Conservation (phyloP, 2,329 filamentous ascomycete species). For the Ophiostoma australiae region DNA sequence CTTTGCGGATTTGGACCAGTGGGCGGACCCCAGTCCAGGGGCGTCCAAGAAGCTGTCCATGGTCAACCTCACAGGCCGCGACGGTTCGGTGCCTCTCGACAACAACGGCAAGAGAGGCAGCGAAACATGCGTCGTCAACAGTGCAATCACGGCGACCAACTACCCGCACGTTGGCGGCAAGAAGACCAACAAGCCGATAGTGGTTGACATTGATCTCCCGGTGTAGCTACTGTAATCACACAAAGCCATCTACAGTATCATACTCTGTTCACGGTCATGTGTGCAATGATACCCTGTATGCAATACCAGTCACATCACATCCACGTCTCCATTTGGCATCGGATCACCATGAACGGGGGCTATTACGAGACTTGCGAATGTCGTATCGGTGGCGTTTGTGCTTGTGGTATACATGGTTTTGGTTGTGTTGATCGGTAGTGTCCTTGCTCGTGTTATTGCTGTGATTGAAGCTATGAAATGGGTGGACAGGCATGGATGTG, state of each 20-base stretch:
- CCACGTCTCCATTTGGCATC: neutral
- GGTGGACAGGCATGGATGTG: neutral
- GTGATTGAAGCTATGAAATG: neutral
- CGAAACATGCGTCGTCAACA: slow-evolving; percentile 78
- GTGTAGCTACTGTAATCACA: slow-evolving; percentile 32
- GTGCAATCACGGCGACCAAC: slow-evolving; percentile 64
- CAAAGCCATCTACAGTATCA: neutral
- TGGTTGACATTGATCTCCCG: slow-evolving; percentile 74
- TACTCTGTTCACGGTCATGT: too few relatives aligned
- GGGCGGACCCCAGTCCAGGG: slow-evolving; percentile 55
- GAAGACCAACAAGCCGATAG: slow-evolving; percentile 70
- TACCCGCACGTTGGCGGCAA: slow-evolving; percentile 60
- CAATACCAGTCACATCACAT: neutral
- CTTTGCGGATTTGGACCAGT: slow-evolving; percentile 37
- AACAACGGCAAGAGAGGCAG: slow-evolving; percentile 37
- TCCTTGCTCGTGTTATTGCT: neutral
- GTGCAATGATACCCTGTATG: neutral
- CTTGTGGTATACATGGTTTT: neutral
- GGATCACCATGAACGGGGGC: neutral
- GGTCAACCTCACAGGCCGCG: slow-evolving; percentile 53
- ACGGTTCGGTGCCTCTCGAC: slow-evolving; percentile 32
- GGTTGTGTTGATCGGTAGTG: too few relatives aligned
- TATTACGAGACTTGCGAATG: neutral
- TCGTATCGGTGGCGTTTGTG: neutral
- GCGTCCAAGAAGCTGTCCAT: slow-evolving; percentile 57